phyloP scores from a whole-genome alignment of 805 yeast species.

The Ogataea ganodermae region DNA sequence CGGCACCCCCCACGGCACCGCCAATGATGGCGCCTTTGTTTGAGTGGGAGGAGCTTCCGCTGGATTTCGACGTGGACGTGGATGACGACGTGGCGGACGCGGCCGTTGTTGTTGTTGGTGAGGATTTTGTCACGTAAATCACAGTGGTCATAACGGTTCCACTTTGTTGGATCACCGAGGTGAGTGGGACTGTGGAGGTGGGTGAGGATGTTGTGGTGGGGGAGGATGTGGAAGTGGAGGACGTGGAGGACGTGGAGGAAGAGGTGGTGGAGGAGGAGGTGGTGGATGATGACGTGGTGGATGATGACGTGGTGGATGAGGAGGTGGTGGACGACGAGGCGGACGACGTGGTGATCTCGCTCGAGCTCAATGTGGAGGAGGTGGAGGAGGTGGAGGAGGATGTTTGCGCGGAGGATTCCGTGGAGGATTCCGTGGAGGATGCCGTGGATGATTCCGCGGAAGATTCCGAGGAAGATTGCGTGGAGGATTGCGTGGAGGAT shows the following conservation, averaged over 20 bases:
- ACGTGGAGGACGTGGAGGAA: slow-evolving; percentile 15
- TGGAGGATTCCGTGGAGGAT: background rate
- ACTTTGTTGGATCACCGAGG: slow-evolving; percentile 23
- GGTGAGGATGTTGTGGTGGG: slow-evolving; percentile 20
- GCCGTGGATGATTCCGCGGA: background rate
- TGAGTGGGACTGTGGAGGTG: slow-evolving; percentile 18
- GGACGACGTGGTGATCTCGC: slow-evolving; percentile 17
- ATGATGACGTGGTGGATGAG: slow-evolving; percentile 10
- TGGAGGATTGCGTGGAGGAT: slow-evolving; percentile 1
- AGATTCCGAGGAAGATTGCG: background rate
- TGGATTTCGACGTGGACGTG: slow-evolving; percentile 25
- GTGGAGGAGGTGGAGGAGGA: slow-evolving; percentile 10
- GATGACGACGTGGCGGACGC: slow-evolving; percentile 17
- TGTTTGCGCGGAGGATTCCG: slow-evolving; percentile 1
- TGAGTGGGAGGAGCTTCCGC: slow-evolving; percentile 24
- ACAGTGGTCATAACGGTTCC: slow-evolving; percentile 31
- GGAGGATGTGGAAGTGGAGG: slow-evolving; percentile 19
- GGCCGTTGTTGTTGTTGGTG: slow-evolving; percentile 16
- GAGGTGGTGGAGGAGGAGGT: slow-evolving; percentile 18
- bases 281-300: slow-evolving; percentile 29
- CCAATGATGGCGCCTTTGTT: slow-evolving; percentile 39
- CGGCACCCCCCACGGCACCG: slow-evolving; percentile 40
- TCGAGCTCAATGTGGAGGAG: slow-evolving; percentile 26
- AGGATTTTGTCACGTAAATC: slow-evolving; percentile 31
- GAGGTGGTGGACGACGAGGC: slow-evolving; percentile 19